Evolutionary conservation across 2,329 filamentous ascomycete genomes (phyloP).

Genomic region (Fusarium abutilonis): DNA sequence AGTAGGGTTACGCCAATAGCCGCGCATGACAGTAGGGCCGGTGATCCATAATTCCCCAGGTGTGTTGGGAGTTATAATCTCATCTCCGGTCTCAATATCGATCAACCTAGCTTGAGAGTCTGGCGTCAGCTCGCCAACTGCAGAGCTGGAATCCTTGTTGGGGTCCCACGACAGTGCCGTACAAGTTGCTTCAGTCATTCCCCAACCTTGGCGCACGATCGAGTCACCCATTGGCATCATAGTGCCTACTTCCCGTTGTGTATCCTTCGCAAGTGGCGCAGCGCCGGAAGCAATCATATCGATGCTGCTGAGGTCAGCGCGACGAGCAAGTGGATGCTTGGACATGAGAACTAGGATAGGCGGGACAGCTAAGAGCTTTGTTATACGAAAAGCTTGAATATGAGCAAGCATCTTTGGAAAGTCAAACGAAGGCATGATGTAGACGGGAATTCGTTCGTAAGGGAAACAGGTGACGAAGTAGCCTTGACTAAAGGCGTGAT

Average conservation of each 20-base stretch:
- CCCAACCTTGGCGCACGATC: constrained; percentile 75
- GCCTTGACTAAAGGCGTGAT: constrained; percentile 78
- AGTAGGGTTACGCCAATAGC: constrained; percentile 77
- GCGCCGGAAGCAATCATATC: constrained; percentile 70
- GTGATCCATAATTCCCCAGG: constrained; percentile 78
- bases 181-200: constrained; percentile 87
- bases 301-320: constrained; percentile 75
- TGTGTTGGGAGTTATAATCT: constrained; percentile 61
- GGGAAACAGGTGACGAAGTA: constrained; percentile 71
- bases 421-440: constrained; percentile 82
- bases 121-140: constrained; percentile 52
- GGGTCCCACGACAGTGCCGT: constrained; percentile 74
- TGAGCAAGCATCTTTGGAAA: constrained; percentile 76
- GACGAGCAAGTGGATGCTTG: constrained; percentile 72
- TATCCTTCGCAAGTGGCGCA: constrained; percentile 71
- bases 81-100: constrained; percentile 61
- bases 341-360: constrained; percentile 78
- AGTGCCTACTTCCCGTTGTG: constrained; percentile 58
- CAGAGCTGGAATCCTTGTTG: constrained; percentile 56
- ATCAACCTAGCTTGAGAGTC: constrained; percentile 70
- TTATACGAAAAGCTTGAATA: constrained; percentile 75
- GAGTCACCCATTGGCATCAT: constrained; percentile 55
- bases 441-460: constrained; percentile 70
- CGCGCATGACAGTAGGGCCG: constrained; percentile 76
- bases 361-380: constrained; percentile 73